These are phyloP conservation scores for Talaromyces islandicus DNA, from an alignment of 2,329 filamentous ascomycete genomes.

Conservation along the genomic window DNA sequence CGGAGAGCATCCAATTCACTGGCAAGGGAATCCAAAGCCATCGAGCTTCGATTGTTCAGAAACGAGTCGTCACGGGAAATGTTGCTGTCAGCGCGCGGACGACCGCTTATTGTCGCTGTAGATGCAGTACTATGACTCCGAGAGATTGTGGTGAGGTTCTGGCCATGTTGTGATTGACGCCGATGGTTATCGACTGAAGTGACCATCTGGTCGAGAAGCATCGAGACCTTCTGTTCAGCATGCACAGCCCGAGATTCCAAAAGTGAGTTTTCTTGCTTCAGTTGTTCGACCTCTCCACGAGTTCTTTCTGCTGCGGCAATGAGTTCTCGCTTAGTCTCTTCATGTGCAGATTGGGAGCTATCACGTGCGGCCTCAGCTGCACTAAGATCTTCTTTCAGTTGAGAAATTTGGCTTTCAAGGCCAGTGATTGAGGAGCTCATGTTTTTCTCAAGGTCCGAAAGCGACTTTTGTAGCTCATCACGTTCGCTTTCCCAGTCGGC, in stretches of 20 bases:
- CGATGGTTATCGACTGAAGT: conserved; percentile 91
- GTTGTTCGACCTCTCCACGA: conserved; percentile 67
- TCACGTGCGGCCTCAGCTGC: conserved; percentile 64
- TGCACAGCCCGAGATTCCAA: conserved; percentile 81
- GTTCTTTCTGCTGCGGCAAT: conserved; percentile 48
- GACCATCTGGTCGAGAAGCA: conserved; percentile 91
- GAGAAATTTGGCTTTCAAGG: conserved; percentile 65
- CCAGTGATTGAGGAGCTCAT: conserved; percentile 59
- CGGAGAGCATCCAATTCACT: conserved; percentile 86
- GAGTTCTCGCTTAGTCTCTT: conserved; percentile 54
- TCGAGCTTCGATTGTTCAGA: conserved; percentile 53
- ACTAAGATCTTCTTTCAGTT: conserved; percentile 64
- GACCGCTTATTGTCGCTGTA: conserved; percentile 38
- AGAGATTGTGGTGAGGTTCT: conserved; percentile 32
- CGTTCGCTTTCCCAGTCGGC: conserved; percentile 72
- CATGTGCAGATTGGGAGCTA: conserved; percentile 51
- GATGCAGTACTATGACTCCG: conserved; percentile 53
- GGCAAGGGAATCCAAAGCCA: conserved; percentile 83
- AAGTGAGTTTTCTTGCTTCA: conserved; percentile 73
- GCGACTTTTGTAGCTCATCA: conserved; percentile 58
- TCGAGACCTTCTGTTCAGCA: conserved; percentile 86
- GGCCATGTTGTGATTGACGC: conserved; percentile 55
- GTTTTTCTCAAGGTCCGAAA: conserved; percentile 64
- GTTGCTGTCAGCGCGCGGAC: conserved; percentile 36
- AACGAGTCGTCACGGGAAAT: conserved; percentile 37